A percentile compares a stretch with the other conserved stretches of the same genome.
These are phyloP conservation scores for Fusarium miscanthi DNA, from an alignment of 2,329 filamentous ascomycete genomes.

Conservation along the genomic window DNA sequence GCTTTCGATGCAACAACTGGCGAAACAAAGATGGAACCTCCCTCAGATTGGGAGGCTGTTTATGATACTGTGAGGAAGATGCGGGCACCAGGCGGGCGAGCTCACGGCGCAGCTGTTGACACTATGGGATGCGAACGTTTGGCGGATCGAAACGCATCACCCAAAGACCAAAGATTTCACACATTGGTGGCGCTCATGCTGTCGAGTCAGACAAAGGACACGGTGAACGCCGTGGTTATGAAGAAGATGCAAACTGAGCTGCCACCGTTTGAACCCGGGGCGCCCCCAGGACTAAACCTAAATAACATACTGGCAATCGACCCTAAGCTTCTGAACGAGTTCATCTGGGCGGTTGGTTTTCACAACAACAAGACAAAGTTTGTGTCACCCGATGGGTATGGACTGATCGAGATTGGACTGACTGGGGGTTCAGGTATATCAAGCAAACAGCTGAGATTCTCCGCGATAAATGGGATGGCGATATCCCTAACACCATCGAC, in stretches of 20 bases:
- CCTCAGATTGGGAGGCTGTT: slow-evolving; percentile 84
- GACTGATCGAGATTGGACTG: slow-evolving; percentile 17
- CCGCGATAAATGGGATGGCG: slow-evolving; percentile 74
- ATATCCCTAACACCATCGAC: slow-evolving; percentile 83
- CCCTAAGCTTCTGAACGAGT: slow-evolving; percentile 71
- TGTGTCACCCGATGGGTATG: slow-evolving; percentile 11
- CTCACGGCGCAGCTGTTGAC: slow-evolving; percentile 86
- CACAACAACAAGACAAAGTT: slow-evolving; percentile 91
- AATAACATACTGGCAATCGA: slow-evolving; percentile 81
- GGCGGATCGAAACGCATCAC: slow-evolving; percentile 63
- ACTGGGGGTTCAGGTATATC: slow-evolving; percentile 62
- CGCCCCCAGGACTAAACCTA: slow-evolving; percentile 71
- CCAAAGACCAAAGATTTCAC: slow-evolving; percentile 78
- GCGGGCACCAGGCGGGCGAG: slow-evolving; percentile 66
- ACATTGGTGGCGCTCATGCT: slow-evolving; percentile 91
- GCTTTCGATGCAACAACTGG: slow-evolving; percentile 55
- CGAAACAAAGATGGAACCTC: slow-evolving; percentile 63
- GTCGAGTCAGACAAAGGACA: slow-evolving; percentile 92
- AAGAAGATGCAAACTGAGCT: slow-evolving; percentile 80
- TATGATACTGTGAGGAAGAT: slow-evolving; percentile 83
- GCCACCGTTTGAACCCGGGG: slow-evolving; percentile 59
- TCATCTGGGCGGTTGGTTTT: slow-evolving; percentile 89
- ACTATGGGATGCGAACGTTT: slow-evolving; percentile 95
- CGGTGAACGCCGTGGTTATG: slow-evolving; percentile 88
- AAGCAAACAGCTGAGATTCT: slow-evolving; percentile 80